Base-by-base conservation (phyloP, 805 yeast species). In the Candida loeiensis region DNA sequence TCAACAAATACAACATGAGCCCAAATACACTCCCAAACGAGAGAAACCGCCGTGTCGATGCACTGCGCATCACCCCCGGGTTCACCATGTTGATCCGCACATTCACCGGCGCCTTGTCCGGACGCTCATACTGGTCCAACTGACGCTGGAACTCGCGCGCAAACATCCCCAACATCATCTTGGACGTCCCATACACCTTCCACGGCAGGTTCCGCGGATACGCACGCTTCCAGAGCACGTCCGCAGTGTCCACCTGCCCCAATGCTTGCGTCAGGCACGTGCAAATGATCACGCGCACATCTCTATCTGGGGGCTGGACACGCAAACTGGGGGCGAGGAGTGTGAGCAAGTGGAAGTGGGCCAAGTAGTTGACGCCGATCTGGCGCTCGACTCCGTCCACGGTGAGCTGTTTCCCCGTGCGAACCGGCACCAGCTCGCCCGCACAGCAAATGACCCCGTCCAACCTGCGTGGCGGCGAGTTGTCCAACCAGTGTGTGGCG, bases 401-500 rank as follows among this genome's bases (percentile, higher is more conserved):
- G 2, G 93, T 77, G 7, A 80, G 71, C 44, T 74, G 76, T 41
- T 96, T 76, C n/a, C 71, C 66, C 16, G 63, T 64, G 15, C 85
- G 81, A 34, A 77, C 71, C 0, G 99, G 98, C 41, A 80, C 66
- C 45, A 80, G 71, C 39, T 87, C 90, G 6, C 86, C 90, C 2
- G 97, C 96, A 63, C 89, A 80, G 54, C 96, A 85, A 1, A 93
- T 61, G 20, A 93, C 76, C 41, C 95, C 95, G 61, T 93, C 99
- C 33, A 93, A 68, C 40, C 99, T 64, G 52, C 99, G 73, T 8
- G 96, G 93, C 2, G 96, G 95, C 22, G 80, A 67, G 54, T 85
- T 89, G 59, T 93, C 95, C 44, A 93, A 71, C 98, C 98, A 93
- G 44, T 74, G 80, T 2, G 98, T 90, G 20, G 96, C 97, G 67